phyloP scores from a whole-genome alignment of 2,329 filamentous ascomycete genomes.

The Paecilomyces variotii region DNA sequence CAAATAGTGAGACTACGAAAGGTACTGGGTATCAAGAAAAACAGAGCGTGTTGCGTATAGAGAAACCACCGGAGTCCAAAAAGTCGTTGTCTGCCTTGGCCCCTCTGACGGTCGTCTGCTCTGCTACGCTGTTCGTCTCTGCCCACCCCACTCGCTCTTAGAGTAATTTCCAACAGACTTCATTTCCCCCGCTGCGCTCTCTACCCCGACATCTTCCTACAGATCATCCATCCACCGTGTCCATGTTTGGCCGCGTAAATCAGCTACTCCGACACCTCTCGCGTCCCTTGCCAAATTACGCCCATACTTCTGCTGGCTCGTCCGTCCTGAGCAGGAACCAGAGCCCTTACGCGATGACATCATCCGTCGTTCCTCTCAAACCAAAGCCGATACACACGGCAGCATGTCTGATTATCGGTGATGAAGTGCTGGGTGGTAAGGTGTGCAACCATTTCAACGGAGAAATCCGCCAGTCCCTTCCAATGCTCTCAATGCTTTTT shows the following conservation, averaged over 20 bases:
- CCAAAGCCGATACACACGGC: slow-evolving; percentile 72
- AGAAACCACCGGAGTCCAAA: not conserved
- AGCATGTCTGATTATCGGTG: slow-evolving; percentile 90
- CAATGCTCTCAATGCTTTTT: not conserved
- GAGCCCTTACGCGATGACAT: slow-evolving; percentile 32
- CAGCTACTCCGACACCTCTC: slow-evolving; percentile 67
- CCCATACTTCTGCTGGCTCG: slow-evolving; percentile 34
- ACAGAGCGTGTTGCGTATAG: not conserved
- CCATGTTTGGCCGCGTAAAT: slow-evolving; percentile 69
- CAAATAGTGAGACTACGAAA: not conserved
- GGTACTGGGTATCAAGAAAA: not conserved
- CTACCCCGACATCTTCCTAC: slow-evolving; percentile 1
- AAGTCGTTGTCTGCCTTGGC: not conserved
- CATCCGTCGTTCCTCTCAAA: slow-evolving; percentile 25
- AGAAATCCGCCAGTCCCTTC: not conserved
- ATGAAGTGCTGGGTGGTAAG: slow-evolving; percentile 93
- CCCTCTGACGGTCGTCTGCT: not conserved
- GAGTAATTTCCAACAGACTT: not conserved
- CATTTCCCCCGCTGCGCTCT: not conserved
- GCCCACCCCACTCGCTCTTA: not conserved
- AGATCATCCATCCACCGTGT: slow-evolving; percentile 4
- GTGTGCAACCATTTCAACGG: slow-evolving; percentile 38
- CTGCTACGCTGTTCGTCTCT: not conserved
- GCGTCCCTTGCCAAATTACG: slow-evolving; percentile 52
- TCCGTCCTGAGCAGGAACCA: slow-evolving; percentile 9